Base-by-base conservation (phyloP, 495 filamentous ascomycete species). In the Neurospora sp. region DNA sequence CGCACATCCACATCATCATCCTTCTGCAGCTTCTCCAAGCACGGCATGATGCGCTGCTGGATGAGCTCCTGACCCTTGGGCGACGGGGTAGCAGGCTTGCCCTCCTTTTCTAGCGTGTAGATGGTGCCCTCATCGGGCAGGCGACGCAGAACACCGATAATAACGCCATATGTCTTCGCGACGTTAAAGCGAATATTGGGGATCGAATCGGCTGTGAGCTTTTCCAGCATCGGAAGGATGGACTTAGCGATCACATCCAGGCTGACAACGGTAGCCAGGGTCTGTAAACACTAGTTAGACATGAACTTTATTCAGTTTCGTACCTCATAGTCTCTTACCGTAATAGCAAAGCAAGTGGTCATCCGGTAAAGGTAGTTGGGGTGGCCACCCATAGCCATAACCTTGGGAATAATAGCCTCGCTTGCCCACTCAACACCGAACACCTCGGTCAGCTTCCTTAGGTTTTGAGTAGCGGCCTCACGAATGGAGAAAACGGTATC, bases 101-200 rank as follows among this genome's bases (percentile, higher is more conserved):
- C 91, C 3, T 89, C 87, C 84, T 97, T 94, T 81, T 96, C 93
- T 45, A 97, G 80, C 70, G 90, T 88, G 78, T 91, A 89, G 77
- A 99, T 86, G 31, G 96, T 98, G 73, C 93, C 93, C 77, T 95
- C 86, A 38, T 91, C 91, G 2, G 96, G 96, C 24, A 99, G 88
- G 72, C 94, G 92, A 82, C 93, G 92, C 79, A 99, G 86, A 36
- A 95, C 94, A 73, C 92, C 89, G 77, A 98, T 94, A 54, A 99
- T 85, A 54, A 95, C 90, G 21, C 89, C 88, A 79, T 98, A 99
- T 37, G 96, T 98, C 84, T 99, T 99, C 72, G 96, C 96, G 70
- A 98, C 95, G 79, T 99, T 99, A 88, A 99, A 99, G 71, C 96
- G 93, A 80, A 99, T 99, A 82, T 99, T 99, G 71, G 96, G 96